Conservation (phyloP, 352 stramenopile genomes). For the Phytophthora agathidicida region DNA sequence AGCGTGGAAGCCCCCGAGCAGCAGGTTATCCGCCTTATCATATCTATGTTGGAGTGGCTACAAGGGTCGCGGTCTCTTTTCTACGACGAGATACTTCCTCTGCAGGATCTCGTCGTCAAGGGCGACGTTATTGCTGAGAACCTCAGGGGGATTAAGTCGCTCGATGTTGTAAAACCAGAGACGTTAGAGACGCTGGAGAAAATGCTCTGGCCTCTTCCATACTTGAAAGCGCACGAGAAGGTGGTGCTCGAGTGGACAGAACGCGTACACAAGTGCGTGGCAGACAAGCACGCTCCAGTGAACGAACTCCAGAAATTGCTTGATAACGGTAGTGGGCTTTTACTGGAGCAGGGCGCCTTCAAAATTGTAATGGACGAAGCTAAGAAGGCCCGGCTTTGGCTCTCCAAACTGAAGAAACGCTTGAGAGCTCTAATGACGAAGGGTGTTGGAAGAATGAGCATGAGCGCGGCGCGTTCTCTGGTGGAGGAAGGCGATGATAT, state of each 20-base stretch:
- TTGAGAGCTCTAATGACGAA: constrained; percentile 78
- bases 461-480: constrained; percentile 61
- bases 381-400: constrained; percentile 81
- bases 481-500: constrained; percentile 86
- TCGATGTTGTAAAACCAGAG: constrained; percentile 25
- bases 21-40: constrained; percentile 47
- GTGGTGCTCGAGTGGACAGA: constrained; percentile 70
- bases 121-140: constrained; percentile 46
- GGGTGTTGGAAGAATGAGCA: constrained; percentile 63
- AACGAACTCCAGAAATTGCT: constrained; percentile 63
- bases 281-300: constrained; percentile 65
- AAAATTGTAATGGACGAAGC: constrained; percentile 83
- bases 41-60: constrained; percentile 79
- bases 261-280: constrained; percentile 61
- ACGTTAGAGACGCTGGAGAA: constrained; percentile 51
- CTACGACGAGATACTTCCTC: constrained; percentile 74
- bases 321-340: constrained; percentile 55
- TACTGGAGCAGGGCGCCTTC: constrained; percentile 80
- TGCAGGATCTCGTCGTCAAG: constrained; percentile 63
- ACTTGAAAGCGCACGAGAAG: constrained; percentile 66
- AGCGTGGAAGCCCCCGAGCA: constrained; percentile 73
- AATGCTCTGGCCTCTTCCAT: constrained; percentile 79
- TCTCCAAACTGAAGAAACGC: constrained; percentile 86
- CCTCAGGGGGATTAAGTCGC: constrained; percentile 30
- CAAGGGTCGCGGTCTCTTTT: constrained; percentile 79